phyloP scores from a whole-genome alignment of 1,284 basidiomycete genomes.

The Macrocybe sp. region DNA sequence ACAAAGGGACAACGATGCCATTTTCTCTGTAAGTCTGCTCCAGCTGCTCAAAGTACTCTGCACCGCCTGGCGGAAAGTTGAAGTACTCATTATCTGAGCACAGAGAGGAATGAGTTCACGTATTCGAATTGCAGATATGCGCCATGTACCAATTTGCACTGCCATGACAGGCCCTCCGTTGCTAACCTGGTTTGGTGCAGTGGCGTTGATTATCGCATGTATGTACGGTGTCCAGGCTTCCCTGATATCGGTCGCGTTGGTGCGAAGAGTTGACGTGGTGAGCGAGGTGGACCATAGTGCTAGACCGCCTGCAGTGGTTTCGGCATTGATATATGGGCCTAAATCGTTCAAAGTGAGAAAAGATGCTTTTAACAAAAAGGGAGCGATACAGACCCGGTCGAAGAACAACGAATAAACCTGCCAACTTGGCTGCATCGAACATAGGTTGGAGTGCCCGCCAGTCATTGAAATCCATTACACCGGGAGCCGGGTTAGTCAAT shows the following conservation, averaged over 20 bases:
- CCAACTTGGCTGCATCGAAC: conserved; percentile 22
- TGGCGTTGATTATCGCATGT: conserved; percentile 39
- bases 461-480: conserved; percentile 19
- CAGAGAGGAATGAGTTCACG: neutral
- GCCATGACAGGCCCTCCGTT: conserved; percentile 15
- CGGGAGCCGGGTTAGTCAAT: conserved; percentile 20
- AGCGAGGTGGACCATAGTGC: conserved; percentile 61
- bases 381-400: conserved; percentile 13
- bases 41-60: neutral
- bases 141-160: conserved; percentile 6
- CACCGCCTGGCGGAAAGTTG: neutral
- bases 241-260: conserved; percentile 51
- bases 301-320: conserved; percentile 65
- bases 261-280: conserved; percentile 51
- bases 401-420: conserved; percentile 20
- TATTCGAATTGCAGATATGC: neutral
- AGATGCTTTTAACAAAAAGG: neutral
- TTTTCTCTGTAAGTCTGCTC: neutral
- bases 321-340: conserved; percentile 57
- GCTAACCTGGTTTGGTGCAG: conserved; percentile 23
- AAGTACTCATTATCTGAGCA: neutral
- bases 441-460: conserved; percentile 22
- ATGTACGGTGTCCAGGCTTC: conserved; percentile 59
- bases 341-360: neutral
- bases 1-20: neutral